Conservation (phyloP, 2,329 filamentous ascomycete species). For the Parasarocladium wereldwijsianum region DNA sequence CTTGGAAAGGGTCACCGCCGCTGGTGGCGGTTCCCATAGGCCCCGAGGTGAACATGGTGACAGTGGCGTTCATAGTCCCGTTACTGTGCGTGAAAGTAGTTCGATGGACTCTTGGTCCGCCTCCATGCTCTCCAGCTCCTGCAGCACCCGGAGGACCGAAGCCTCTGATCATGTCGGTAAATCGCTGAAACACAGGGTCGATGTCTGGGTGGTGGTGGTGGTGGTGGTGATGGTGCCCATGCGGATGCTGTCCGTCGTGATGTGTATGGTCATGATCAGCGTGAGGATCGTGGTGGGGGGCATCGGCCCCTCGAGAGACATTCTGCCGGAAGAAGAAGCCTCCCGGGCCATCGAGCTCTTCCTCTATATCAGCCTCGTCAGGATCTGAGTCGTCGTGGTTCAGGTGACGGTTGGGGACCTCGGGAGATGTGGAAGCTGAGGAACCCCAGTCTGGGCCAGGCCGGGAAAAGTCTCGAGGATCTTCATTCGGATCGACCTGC, state of each 20-base stretch:
- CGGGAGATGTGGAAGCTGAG: conserved; percentile 16
- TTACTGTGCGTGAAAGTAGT: no score
- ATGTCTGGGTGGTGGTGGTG: conserved; percentile 6
- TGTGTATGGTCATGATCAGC: conserved; percentile 12
- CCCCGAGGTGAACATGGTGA: conserved; percentile 18
- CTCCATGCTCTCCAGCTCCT: conserved; percentile 3
- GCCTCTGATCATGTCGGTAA: conserved; percentile 27
- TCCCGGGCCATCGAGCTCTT: conserved; percentile 28
- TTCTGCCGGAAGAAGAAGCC: conserved; percentile 19
- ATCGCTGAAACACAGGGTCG: conserved; percentile 24
- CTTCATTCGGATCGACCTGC: conserved; percentile 41
- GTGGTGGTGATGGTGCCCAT: conserved; percentile 1
- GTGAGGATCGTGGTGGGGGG: conserved; percentile 18
- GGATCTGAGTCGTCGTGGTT: conserved; percentile 35
- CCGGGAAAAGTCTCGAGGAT: conserved; percentile 37
- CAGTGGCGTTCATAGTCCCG: no score
- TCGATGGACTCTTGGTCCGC: conserved; percentile 14
- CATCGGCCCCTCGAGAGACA: not conserved
- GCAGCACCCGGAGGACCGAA: conserved; percentile 15
- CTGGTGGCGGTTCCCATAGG: conserved; percentile 13
- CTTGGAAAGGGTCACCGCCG: conserved; percentile 28
- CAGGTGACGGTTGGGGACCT: conserved; percentile 11
- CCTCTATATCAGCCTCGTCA: conserved; percentile 43
- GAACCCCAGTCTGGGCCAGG: conserved; percentile 4
- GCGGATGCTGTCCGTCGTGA: conserved; percentile 14